A percentile compares a stretch with the other conserved stretches of the same genome.
Conservation (phyloP, 371 early-diverging fungal genomes). For the Phascolomyces articulosus region DNA sequence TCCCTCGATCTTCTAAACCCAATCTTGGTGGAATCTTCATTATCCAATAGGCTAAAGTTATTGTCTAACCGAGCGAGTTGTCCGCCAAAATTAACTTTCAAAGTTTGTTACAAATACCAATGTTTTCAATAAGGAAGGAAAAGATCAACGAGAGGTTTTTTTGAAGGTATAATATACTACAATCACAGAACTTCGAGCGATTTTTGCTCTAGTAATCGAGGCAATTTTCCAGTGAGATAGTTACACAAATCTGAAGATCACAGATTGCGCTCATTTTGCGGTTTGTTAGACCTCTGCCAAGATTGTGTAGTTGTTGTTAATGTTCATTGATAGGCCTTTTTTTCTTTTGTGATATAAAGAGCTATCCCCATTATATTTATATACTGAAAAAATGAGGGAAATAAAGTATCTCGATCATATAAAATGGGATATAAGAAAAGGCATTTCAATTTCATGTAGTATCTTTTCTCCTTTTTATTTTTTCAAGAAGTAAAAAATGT, state of each 20-base stretch:
- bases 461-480: background rate
- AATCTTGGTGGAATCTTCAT: too few species aligned
- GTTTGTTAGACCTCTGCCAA: slow-evolving; percentile 13
- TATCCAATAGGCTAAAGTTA: too few species aligned
- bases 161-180: too few species aligned
- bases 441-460: background rate
- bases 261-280: slow-evolving; percentile 17
- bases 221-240: background rate
- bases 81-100: too few species aligned
- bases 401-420: background rate
- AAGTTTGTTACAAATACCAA: too few species aligned
- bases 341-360: too few species aligned
- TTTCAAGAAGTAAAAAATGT: background rate
- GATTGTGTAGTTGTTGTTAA: background rate
- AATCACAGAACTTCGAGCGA: background rate
- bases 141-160: too few species aligned
- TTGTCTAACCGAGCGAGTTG: too few species aligned
- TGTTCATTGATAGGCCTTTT: slow-evolving; percentile 14
- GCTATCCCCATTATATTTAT: background rate
- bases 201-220: slow-evolving; percentile 3
- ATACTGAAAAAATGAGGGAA: background rate
- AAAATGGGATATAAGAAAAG: background rate
- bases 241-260: slow-evolving; percentile 6
- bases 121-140: too few species aligned
- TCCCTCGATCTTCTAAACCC: too few species aligned